phyloP scores from a whole-genome alignment of 2,329 filamentous ascomycete genomes.

The Botrytis cinerea region DNA sequence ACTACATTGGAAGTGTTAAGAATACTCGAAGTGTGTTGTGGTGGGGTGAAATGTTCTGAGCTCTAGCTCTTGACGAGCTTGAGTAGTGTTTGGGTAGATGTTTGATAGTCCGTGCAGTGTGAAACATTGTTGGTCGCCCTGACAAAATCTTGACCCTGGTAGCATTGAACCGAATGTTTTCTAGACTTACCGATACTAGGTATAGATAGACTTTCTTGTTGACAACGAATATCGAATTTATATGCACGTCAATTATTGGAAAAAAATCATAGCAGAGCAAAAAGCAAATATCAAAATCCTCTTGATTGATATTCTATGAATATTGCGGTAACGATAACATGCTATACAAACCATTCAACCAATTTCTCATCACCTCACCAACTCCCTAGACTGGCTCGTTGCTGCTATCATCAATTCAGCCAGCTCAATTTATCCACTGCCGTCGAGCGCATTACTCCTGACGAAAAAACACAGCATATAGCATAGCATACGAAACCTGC shows the following conservation, averaged over 20 bases:
- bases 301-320: neutral
- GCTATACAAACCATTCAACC: neutral
- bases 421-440: neutral
- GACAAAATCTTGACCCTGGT: slow-evolving; percentile 3
- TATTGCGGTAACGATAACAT: neutral
- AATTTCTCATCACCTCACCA: neutral
- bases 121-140: slow-evolving; percentile 7
- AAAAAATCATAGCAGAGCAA: neutral
- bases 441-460: slow-evolving; percentile 30
- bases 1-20: too few relatives aligned
- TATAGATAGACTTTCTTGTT: neutral
- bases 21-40: too few relatives aligned
- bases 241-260: neutral
- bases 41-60: slow-evolving; percentile 1
- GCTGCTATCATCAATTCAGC: slow-evolving; percentile 1
- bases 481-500: slow-evolving; percentile 11
- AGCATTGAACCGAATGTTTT: slow-evolving; percentile 8
- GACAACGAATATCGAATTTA: slow-evolving; percentile 5
- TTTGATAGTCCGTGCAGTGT: neutral
- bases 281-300: neutral
- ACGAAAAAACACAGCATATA: slow-evolving; percentile 10
- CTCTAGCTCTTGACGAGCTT: neutral
- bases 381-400: slow-evolving; percentile 7
- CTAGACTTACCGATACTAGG: neutral
- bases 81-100: neutral